A percentile compares a stretch with the other conserved stretches of the same genome.
Conservation (phyloP, 225 moss, liverwort and hornwort species). For the Asterella californica region DNA sequence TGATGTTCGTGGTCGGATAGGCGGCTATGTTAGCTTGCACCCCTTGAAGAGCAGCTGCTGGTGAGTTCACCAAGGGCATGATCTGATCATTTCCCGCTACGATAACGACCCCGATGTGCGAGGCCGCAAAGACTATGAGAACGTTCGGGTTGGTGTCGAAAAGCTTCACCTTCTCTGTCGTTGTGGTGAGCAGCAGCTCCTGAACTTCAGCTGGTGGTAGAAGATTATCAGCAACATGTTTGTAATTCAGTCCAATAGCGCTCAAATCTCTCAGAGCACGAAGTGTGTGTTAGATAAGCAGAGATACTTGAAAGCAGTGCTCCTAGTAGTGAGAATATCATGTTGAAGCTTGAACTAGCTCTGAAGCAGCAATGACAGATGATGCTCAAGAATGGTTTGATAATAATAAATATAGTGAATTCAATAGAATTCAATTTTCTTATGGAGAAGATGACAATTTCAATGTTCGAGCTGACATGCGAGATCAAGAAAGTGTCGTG, state of each 20-base stretch:
- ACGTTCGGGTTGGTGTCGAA: conserved; percentile 41
- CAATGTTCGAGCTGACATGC: too few relatives aligned
- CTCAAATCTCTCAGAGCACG: conserved; percentile 8
- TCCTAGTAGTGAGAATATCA: too few relatives aligned
- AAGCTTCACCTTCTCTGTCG: conserved; percentile 48
- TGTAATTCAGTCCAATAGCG: conserved; percentile 60
- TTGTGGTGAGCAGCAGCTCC: conserved; percentile 41
- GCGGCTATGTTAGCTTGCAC: conserved; percentile 33
- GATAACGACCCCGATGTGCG: conserved; percentile 51
- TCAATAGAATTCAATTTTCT: too few relatives aligned
- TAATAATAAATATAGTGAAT: too few relatives aligned
- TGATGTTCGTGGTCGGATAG: conserved; percentile 60
- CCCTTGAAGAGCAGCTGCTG: conserved; percentile 46
- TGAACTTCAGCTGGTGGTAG: conserved; percentile 40
- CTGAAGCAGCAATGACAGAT: too few relatives aligned
- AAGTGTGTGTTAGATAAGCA: background rate
- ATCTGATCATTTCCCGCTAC: conserved; percentile 47
- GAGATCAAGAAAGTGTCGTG: too few relatives aligned
- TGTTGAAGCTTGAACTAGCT: too few relatives aligned
- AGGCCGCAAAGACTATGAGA: conserved; percentile 54
- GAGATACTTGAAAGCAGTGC: too few relatives aligned
- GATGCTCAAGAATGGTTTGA: too few relatives aligned
- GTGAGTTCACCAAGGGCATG: conserved; percentile 33
- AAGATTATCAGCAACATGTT: conserved; percentile 56
- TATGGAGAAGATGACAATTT: too few relatives aligned